phyloP scores from a whole-genome alignment of 768 basidiomycete species.

The Sistotremastrum niveocremeum region DNA sequence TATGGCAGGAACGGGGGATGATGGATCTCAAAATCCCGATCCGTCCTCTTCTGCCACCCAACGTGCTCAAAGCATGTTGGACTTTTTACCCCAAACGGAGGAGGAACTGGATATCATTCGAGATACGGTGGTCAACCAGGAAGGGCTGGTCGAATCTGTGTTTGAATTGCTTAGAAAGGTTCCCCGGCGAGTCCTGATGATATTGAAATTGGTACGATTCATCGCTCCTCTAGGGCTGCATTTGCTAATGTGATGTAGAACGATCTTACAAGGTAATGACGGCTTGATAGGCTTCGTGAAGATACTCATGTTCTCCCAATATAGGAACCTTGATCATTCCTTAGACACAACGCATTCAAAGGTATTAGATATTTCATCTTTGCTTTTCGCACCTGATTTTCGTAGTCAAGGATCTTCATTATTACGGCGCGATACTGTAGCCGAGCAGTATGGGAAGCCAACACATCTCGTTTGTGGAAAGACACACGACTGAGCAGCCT shows the following conservation, averaged over 20 bases:
- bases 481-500: conserved; percentile 38
- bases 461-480: conserved; percentile 33
- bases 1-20: conserved; percentile 48
- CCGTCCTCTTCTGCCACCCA: conserved; percentile 22
- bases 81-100: conserved; percentile 55
- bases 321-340: conserved; percentile 68
- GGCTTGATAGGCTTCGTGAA: background rate
- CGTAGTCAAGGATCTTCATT: conserved; percentile 72
- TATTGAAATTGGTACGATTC: conserved; percentile 41
- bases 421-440: conserved; percentile 85
- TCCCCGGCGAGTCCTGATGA: conserved; percentile 74
- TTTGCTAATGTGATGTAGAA: conserved; percentile 28
- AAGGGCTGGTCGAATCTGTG: conserved; percentile 73
- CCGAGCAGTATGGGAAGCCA: conserved; percentile 64
- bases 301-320: background rate
- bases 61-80: conserved; percentile 67
- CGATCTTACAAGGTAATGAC: conserved; percentile 55
- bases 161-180: conserved; percentile 80
- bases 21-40: conserved; percentile 21
- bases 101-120: conserved; percentile 75
- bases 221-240: conserved; percentile 29
- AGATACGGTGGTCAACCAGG: conserved; percentile 65
- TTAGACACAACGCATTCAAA: conserved; percentile 80
- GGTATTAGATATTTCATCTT: conserved; percentile 22
- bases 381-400: conserved; percentile 6